Percentiles rank a stretch among this genome's conserved stretches.
These are phyloP conservation scores for Kodamaea restingae DNA, from an alignment of 805 yeast species.

Conservation along the genomic window DNA sequence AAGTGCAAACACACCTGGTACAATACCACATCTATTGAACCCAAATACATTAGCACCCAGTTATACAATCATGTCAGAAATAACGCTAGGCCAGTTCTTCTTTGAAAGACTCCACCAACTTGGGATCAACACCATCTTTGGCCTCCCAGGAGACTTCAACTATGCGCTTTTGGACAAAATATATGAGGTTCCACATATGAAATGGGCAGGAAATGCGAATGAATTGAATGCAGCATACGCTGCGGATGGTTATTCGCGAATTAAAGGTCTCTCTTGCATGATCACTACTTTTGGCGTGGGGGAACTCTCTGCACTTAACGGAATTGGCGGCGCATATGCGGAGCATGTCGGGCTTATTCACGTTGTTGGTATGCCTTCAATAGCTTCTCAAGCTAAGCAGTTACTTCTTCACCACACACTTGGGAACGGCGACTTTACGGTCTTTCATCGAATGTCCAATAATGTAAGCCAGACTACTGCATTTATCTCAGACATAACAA, in stretches of 20 bases:
- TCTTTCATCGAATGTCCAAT: conserved; percentile 12
- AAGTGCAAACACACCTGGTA: too few relatives aligned
- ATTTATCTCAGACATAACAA: conserved; percentile 10
- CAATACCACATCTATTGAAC: too few relatives aligned
- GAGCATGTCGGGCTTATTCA: conserved; percentile 16
- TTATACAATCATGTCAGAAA: neutral
- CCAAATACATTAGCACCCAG: neutral
- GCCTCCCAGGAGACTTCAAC: conserved; percentile 83
- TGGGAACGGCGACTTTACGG: conserved; percentile 17
- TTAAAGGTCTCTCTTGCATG: conserved; percentile 39
- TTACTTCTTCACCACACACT: conserved; percentile 16
- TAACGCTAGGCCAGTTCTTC: conserved; percentile 55
- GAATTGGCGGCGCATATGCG: conserved; percentile 16
- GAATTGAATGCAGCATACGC: conserved; percentile 87
- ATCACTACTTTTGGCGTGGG: conserved; percentile 17
- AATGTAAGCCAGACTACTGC: conserved; percentile 13
- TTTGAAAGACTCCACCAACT: conserved; percentile 75
- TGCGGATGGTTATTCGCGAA: conserved; percentile 84
- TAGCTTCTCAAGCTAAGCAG: conserved; percentile 13
- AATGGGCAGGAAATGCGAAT: conserved; percentile 91
- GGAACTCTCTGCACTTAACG: conserved; percentile 15
- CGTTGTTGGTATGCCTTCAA: conserved; percentile 15
- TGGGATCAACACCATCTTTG: conserved; percentile 66
- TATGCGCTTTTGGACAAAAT: conserved; percentile 66
- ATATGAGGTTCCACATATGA: conserved; percentile 67